Percentiles rank a stretch among this genome's conserved stretches.
Evolutionary conservation across 495 filamentous ascomycete genomes (phyloP).

Genomic region (Astrothelium subdiscretum): DNA sequence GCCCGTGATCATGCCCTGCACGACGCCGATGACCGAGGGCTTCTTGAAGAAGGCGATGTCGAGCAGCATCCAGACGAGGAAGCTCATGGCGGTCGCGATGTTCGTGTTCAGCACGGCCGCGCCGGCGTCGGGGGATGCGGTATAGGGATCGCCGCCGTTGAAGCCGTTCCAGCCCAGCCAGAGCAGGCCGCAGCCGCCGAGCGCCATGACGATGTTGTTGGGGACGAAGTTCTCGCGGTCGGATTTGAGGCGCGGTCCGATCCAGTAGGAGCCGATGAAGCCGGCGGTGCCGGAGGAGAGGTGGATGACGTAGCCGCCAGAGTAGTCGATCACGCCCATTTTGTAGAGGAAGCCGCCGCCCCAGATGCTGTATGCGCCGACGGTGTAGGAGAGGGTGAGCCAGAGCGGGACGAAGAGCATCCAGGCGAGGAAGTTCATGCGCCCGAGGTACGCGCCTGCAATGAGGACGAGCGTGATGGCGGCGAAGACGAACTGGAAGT

Average conservation of each 20-base stretch:
- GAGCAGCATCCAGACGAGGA: constrained; percentile 37
- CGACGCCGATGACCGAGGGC: constrained; percentile 41
- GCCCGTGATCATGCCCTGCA: constrained; percentile 44
- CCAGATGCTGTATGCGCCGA: constrained; percentile 40
- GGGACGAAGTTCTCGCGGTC: constrained; percentile 41
- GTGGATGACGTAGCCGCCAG: constrained; percentile 49
- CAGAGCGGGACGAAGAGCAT: constrained; percentile 47
- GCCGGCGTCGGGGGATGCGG: constrained; percentile 42
- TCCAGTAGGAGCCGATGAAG: constrained; percentile 42
- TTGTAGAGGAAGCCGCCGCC: constrained; percentile 44
- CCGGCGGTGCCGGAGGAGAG: constrained; percentile 45
- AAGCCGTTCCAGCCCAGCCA: constrained; percentile 51
- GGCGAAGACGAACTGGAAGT: constrained; percentile 51
- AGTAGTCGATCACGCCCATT: constrained; percentile 45
- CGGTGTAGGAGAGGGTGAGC: constrained; percentile 40
- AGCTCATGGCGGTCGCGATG: constrained; percentile 40
- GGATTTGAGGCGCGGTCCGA: constrained; percentile 38
- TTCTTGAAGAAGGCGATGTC: constrained; percentile 40
- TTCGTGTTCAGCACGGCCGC: constrained; percentile 49
- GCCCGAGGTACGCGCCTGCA: constrained; percentile 39
- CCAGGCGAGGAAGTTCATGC: constrained; percentile 46
- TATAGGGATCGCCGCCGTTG: constrained; percentile 47
- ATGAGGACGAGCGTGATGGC: constrained; percentile 45
- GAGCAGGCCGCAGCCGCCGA: constrained; percentile 44
- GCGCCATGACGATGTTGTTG: constrained; percentile 40